Percentiles rank a stretch among this genome's conserved stretches.
Conservation (phyloP, 352 stramenopile species). For the Globisporangium iwayamae region DNA sequence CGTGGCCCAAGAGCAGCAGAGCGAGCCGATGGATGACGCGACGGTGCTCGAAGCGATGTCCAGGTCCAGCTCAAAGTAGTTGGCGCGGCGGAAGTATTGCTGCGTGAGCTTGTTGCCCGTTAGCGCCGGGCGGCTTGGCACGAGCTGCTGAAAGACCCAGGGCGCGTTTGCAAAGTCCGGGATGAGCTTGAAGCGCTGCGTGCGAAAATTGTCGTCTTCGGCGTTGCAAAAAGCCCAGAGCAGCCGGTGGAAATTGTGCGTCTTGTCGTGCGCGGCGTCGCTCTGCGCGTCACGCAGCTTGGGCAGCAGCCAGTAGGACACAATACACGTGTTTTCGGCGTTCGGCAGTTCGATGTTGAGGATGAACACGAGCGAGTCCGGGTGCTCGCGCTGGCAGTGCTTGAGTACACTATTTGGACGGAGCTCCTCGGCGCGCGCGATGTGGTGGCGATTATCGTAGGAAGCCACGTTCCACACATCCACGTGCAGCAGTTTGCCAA, state of each 20-base stretch:
- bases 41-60: constrained; percentile 78
- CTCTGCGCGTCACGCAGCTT: constrained; percentile 16
- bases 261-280: constrained; percentile 12
- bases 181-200: constrained; percentile 88
- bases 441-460: constrained; percentile 44
- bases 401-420: constrained; percentile 45
- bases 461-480: constrained; percentile 55
- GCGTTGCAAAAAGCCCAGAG: constrained; percentile 52
- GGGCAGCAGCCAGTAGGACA: constrained; percentile 74
- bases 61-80: constrained; percentile 88
- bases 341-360: constrained; percentile 84
- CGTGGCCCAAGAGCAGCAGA: constrained; percentile 74
- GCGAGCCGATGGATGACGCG: constrained; percentile 70
- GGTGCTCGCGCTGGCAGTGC: constrained; percentile 40
- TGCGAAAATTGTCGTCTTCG: constrained; percentile 46
- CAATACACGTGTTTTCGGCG: constrained; percentile 60
- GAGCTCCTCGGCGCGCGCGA: constrained; percentile 43
- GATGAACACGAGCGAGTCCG: constrained; percentile 75
- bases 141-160: constrained; percentile 78
- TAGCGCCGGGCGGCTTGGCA: constrained; percentile 82
- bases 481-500: constrained; percentile 62
- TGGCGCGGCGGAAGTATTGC: constrained; percentile 69
- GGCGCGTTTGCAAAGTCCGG: constrained; percentile 80
- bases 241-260: constrained; percentile 52
- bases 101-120: constrained; percentile 86